These are phyloP conservation scores for Aquilaria malaccensis DNA, from an alignment of 345 rosid species.

Conservation along the genomic window DNA sequence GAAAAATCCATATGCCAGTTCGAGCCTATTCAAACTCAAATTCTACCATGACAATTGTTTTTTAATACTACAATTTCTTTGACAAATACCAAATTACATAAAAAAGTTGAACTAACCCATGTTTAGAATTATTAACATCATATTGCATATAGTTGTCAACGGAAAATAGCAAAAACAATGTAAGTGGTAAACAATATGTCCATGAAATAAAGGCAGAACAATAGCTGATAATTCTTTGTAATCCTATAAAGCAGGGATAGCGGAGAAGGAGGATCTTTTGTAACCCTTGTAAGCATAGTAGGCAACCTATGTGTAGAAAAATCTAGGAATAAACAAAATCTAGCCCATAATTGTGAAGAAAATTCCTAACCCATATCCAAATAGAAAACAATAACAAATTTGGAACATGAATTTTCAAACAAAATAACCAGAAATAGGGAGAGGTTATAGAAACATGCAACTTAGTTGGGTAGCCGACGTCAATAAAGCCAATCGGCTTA, in stretches of 20 bases:
- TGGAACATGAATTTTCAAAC: background rate
- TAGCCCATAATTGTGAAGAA: constrained; percentile 76
- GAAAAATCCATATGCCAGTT: too few species aligned
- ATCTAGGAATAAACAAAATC: constrained; percentile 76
- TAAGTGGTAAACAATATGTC: constrained; percentile 9
- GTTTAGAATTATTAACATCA: too few species aligned
- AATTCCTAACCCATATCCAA: constrained; percentile 39
- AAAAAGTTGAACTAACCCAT: too few species aligned
- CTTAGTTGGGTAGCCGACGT: too few species aligned
- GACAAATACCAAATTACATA: too few species aligned
- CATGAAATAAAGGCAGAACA: background rate
- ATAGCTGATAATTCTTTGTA: background rate
- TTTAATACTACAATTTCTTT: too few species aligned
- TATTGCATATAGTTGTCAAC: too few species aligned
- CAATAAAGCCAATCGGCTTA: too few species aligned
- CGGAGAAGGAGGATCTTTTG: constrained; percentile 82
- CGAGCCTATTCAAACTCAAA: too few species aligned
- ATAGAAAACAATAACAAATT: background rate
- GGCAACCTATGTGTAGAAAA: constrained; percentile 74
- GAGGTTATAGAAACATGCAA: too few species aligned
- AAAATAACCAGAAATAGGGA: background rate
- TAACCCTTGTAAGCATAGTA: constrained; percentile 89
- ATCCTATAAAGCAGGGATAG: constrained; percentile 62
- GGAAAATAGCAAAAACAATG: too few species aligned
- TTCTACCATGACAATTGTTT: too few species aligned